Evolutionary conservation across 2,329 filamentous ascomycete genomes (phyloP).

Genomic region (Rhynchosporium secalis): DNA sequence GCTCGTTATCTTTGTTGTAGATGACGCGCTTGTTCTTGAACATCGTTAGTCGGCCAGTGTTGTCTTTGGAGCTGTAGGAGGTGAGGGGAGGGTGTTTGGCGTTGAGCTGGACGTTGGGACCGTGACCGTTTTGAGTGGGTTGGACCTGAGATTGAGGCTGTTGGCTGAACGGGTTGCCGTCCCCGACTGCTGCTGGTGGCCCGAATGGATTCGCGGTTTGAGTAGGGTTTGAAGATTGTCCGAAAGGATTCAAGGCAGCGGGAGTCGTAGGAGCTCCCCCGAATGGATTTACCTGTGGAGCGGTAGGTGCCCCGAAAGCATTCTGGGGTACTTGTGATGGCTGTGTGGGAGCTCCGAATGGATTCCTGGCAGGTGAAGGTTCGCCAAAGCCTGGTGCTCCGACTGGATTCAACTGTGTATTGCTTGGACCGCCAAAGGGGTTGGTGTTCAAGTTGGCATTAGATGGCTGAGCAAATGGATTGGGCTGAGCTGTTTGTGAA

Average conservation of each 20-base stretch:
- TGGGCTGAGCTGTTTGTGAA: constrained; percentile 28
- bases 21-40: constrained; percentile 66
- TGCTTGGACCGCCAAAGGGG: constrained; percentile 39
- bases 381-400: constrained; percentile 4
- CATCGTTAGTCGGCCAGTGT: constrained; percentile 46
- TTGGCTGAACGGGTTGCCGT: neutral
- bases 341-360: constrained; percentile 12
- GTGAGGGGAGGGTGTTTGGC: constrained; percentile 22
- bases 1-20: constrained; percentile 55
- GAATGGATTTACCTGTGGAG: constrained; percentile 11
- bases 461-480: constrained; percentile 41
- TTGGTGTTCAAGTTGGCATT: constrained; percentile 12
- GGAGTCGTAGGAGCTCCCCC: neutral
- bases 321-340: constrained; percentile 1
- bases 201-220: constrained; percentile 11
- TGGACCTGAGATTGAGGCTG: constrained; percentile 13
- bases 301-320: neutral
- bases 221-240: constrained; percentile 2
- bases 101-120: constrained; percentile 2
- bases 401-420: constrained; percentile 25
- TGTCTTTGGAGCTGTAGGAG: constrained; percentile 31
- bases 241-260: constrained; percentile 12
- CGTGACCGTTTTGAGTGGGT: constrained; percentile 14
- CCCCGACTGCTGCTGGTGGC: neutral
- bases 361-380: constrained; percentile 5